Conservation (phyloP, 345 rosid genomes). For the Laguncularia racemosa region DNA sequence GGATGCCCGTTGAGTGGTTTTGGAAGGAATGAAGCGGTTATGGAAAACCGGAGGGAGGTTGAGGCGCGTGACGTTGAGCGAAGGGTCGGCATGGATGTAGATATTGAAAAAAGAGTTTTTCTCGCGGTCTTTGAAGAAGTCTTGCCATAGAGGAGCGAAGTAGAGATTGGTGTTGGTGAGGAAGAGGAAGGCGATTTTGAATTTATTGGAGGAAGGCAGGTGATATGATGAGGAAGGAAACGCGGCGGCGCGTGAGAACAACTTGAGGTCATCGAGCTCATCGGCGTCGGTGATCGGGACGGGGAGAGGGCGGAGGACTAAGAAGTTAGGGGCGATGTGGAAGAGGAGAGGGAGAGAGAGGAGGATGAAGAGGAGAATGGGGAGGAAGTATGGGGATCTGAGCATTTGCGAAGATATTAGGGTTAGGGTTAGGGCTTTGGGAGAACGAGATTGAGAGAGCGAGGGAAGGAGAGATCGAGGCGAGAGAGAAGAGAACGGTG, state of each 20-base stretch:
- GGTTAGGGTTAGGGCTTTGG: not conserved
- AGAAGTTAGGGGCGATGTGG: constrained; percentile 42
- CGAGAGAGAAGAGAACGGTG: no score
- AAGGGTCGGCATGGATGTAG: constrained; percentile 88
- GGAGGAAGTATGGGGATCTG: not conserved
- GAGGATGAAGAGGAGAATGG: constrained; percentile 27
- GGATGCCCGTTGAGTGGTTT: constrained; percentile 74
- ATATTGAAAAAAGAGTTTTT: constrained; percentile 43
- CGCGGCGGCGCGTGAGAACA: constrained; percentile 56
- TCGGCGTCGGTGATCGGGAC: constrained; percentile 65
- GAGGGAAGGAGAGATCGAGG: not conserved
- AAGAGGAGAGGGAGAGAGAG: constrained; percentile 44
- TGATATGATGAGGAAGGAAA: constrained; percentile 30
- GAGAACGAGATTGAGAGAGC: not conserved
- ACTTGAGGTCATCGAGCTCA: constrained; percentile 61
- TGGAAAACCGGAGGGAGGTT: constrained; percentile 24
- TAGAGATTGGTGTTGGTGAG: constrained; percentile 87
- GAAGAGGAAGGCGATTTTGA: constrained; percentile 91
- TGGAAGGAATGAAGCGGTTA: constrained; percentile 45
- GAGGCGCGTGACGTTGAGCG: constrained; percentile 45
- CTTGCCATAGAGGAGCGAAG: constrained; percentile 76
- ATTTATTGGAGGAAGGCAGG: constrained; percentile 46
- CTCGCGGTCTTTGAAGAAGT: constrained; percentile 37
- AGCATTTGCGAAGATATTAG: no score
- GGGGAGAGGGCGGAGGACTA: constrained; percentile 30